phyloP scores from a whole-genome alignment of 2,329 filamentous ascomycete species.

The Trichoderma aggressivum region DNA sequence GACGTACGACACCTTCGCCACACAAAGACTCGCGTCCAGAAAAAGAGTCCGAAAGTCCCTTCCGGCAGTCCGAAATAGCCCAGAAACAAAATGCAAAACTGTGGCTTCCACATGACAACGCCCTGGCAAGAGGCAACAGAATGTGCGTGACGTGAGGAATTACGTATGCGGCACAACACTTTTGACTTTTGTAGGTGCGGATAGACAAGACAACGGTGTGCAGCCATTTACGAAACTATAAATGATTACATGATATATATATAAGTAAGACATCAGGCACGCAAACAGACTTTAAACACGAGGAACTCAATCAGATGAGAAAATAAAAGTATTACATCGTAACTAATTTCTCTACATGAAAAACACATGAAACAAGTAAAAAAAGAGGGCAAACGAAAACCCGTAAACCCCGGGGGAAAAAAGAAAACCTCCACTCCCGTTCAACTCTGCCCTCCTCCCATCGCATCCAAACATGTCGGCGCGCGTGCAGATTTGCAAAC shows the following conservation, averaged over 20 bases:
- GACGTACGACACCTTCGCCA: not conserved
- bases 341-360: constrained; percentile 1
- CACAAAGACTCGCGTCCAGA: not conserved
- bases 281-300: not conserved
- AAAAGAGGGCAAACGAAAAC: not conserved
- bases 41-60: not conserved
- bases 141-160: constrained; percentile 7
- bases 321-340: not conserved
- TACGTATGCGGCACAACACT: constrained; percentile 10
- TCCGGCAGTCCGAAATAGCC: not conserved
- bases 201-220: not conserved
- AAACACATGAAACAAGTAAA: not conserved
- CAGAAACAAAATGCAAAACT: no score
- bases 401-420: not conserved
- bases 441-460: not conserved
- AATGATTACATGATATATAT: not conserved
- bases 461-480: constrained; percentile 4
- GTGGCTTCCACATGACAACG: not conserved
- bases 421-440: not conserved
- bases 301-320: not conserved
- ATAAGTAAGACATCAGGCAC: not conserved
- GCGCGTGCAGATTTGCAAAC: not conserved
- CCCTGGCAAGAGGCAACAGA: not conserved
- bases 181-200: not conserved
- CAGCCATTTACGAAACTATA: not conserved